Conservation (phyloP, 352 stramenopile species). For the Plasmopara muralis region DNA sequence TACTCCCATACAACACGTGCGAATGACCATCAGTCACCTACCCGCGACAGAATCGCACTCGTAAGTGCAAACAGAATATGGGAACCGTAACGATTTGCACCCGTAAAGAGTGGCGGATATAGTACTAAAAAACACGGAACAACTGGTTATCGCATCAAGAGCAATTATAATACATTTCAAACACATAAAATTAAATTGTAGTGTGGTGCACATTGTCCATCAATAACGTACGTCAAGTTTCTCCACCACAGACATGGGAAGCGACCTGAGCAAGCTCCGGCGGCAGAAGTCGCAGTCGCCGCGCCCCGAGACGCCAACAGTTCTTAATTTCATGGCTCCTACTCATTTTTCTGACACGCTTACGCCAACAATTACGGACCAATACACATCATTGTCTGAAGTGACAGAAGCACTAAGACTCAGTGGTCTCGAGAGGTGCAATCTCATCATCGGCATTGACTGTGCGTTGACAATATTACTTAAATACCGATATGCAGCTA, state of each 20-base stretch:
- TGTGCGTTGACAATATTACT: constrained; percentile 35
- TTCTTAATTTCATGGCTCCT: not conserved
- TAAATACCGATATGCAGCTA: not conserved
- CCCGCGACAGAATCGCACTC: too few relatives aligned
- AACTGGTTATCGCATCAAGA: too few relatives aligned
- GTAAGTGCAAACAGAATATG: too few relatives aligned
- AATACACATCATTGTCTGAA: constrained; percentile 61
- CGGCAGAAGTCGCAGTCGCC: not conserved
- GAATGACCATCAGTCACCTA: too few relatives aligned
- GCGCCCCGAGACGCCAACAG: not conserved
- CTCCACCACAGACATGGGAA: not conserved
- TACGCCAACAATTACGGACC: constrained; percentile 56
- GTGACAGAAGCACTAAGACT: constrained; percentile 63
- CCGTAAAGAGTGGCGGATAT: too few relatives aligned
- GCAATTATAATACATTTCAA: too few relatives aligned
- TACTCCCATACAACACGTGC: too few relatives aligned
- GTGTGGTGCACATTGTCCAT: too few relatives aligned
- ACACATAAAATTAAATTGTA: too few relatives aligned
- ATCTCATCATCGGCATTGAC: constrained; percentile 82
- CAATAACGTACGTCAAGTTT: too few relatives aligned
- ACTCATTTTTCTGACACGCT: not conserved
- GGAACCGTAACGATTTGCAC: too few relatives aligned
- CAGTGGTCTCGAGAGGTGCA: constrained; percentile 78
- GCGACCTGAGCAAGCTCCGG: not conserved
- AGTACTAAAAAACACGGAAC: too few relatives aligned